Conservation (phyloP, 257 asterid species). For the Plantago major region DNA sequence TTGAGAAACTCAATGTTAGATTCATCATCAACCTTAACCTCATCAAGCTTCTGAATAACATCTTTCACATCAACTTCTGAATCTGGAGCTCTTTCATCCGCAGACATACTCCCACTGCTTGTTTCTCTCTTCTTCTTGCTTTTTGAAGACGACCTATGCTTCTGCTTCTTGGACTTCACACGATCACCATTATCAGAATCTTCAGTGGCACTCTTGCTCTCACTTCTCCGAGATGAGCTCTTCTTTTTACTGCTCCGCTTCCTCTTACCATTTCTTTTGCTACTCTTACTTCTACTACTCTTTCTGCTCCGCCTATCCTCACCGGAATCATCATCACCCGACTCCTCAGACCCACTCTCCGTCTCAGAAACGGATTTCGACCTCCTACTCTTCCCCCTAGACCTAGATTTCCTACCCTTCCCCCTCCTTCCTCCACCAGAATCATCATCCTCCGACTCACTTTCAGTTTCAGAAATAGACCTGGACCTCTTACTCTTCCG, state of each 20-base stretch:
- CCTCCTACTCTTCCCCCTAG: constrained; percentile 39
- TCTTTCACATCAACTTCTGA: constrained; percentile 30
- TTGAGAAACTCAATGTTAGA: constrained; percentile 41
- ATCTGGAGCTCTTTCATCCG: constrained; percentile 28
- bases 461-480: constrained; percentile 39
- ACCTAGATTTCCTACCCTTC: constrained; percentile 30
- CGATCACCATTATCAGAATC: constrained; percentile 25
- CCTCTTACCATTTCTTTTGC: constrained; percentile 32
- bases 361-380: too few species aligned
- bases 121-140: constrained; percentile 44
- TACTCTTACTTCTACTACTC: constrained; percentile 28
- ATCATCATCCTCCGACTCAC: constrained; percentile 24
- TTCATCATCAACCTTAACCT: constrained; percentile 34
- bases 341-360: too few species aligned
- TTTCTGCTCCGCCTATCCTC: constrained; percentile 27
- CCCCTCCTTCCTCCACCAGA: constrained; percentile 34
- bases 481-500: constrained; percentile 36
- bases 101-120: constrained; percentile 25
- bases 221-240: constrained; percentile 41
- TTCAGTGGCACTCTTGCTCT: constrained; percentile 38
- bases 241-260: constrained; percentile 43
- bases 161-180: constrained; percentile 33
- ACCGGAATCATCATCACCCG: too few species aligned
- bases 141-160: constrained; percentile 34
- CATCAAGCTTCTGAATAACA: constrained; percentile 28